phyloP scores from a whole-genome alignment of 441 rosid genomes.

The Pelargonium citronellum region DNA sequence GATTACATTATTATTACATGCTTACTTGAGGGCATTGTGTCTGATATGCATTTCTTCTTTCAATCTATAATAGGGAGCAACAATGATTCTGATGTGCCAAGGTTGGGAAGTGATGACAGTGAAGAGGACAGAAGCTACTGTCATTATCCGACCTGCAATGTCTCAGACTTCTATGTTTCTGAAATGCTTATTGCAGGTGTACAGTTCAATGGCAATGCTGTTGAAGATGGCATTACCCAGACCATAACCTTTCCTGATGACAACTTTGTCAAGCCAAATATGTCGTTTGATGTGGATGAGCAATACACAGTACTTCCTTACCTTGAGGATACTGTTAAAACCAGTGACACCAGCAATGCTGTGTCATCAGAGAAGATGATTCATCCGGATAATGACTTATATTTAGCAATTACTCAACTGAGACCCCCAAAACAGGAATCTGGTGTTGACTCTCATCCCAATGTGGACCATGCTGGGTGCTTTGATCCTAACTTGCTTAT shows the following conservation, averaged over 20 bases:
- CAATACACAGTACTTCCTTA: slow-evolving; percentile 72
- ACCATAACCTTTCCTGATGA: slow-evolving; percentile 53
- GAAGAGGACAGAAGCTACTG: slow-evolving; percentile 42
- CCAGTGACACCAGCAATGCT: slow-evolving; percentile 36
- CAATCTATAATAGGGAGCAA: slow-evolving; percentile 32
- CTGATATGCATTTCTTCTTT: slow-evolving; percentile 7
- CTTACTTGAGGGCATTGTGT: slow-evolving; percentile 1
- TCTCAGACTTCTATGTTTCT: slow-evolving; percentile 71
- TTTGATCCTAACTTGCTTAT: slow-evolving; percentile 87
- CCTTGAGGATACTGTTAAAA: slow-evolving; percentile 56
- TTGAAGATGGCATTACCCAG: slow-evolving; percentile 40
- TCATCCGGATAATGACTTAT: slow-evolving; percentile 45
- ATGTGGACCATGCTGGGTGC: slow-evolving; percentile 36
- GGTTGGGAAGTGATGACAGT: slow-evolving; percentile 45
- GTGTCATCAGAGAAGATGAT: slow-evolving; percentile 37
- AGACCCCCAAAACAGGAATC: slow-evolving; percentile 43
- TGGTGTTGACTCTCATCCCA: slow-evolving; percentile 36
- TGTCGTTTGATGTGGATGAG: slow-evolving; percentile 54
- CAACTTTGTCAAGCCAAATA: slow-evolving; percentile 50
- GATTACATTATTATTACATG: neutral
- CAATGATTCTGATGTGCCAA: slow-evolving; percentile 34
- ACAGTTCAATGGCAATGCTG: slow-evolving; percentile 57
- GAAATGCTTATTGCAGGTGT: slow-evolving; percentile 67
- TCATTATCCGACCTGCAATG: slow-evolving; percentile 60
- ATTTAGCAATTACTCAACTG: slow-evolving; percentile 55